Evolutionary conservation across 495 filamentous ascomycete genomes (phyloP), one percentile per base, ranked within the genome.

Genomic region (Aspergillus hancockii): DNA sequence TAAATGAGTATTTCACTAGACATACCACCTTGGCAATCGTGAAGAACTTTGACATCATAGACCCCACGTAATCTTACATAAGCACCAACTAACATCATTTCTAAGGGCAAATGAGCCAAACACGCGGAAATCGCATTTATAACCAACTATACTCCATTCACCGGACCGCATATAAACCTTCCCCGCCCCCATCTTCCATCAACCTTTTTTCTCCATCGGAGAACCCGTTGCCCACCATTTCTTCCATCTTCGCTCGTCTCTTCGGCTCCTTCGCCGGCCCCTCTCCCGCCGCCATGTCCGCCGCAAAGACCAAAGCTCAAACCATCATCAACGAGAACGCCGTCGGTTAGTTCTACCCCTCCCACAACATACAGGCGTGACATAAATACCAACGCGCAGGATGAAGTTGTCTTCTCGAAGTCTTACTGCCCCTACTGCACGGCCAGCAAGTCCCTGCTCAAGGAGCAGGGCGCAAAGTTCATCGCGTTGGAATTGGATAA

Each of bases 391-490:
- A 16, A 41, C 25, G 9, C 23, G 23, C 12, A 23, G 1, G 14
- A 19, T 49, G 43, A 32, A 93, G 90, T 93, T 60, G 89, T 98
- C 63, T 98, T 98, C 84, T 90, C 85, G 72, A 99, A 99, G 79
- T 90, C 88, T 14, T 96, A 89, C 77, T 99, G 94, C 83, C 93
- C 93, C n/a, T 93, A 96, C 84, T 98, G 93, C 81, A 77, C 70
- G 31, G 81, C 92, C 54, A 85, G 86, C 62, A 97, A 97, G 85
- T 52, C 72, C 10, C 78, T 91, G 38, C 80, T 99, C 64, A 81
- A 76, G 63, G 75, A 85, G 38, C 49, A 84, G 58, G 85, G 85
- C 62, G 92, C 90, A 46, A 90, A 92, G 68, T 91, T 84, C 73
- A 85, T 81, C 64, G 61, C 77, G 31, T 77, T 96, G 41, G 94